phyloP scores from a whole-genome alignment of 2,329 filamentous ascomycete species.

The Remersonia thermophila region DNA sequence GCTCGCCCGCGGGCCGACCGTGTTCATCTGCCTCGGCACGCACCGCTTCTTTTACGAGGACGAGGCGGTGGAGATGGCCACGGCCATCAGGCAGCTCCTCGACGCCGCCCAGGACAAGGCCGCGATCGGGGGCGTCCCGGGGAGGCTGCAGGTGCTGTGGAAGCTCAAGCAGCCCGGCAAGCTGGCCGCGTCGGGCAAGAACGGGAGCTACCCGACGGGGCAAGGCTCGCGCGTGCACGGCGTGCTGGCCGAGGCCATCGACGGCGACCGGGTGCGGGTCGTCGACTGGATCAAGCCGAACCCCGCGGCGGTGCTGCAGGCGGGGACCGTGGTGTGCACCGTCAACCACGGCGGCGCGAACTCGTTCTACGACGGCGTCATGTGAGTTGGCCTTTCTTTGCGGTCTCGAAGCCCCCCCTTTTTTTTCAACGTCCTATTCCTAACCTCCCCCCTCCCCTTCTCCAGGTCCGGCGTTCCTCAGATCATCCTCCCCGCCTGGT shows the following conservation, averaged over 20 bases:
- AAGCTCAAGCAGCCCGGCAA: constrained; percentile 19
- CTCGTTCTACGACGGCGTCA: constrained; percentile 27
- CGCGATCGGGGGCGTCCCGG: constrained; percentile 6
- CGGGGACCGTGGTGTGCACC: constrained; percentile 26
- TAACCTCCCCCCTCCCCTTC: no score
- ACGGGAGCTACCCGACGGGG: neutral
- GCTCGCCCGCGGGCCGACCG: constrained; percentile 29
- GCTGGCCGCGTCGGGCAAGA: neutral
- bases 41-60: constrained; percentile 21
- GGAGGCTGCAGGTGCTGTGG: constrained; percentile 27
- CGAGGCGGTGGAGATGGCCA: constrained; percentile 28
- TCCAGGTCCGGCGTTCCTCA: constrained; percentile 32
- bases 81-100: constrained; percentile 25
- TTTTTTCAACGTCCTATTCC: no score
- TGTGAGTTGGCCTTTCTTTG: constrained; percentile 17
- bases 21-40: constrained; percentile 38
- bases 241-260: constrained; percentile 18
- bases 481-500: constrained; percentile 32
- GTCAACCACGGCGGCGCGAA: constrained; percentile 37
- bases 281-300: constrained; percentile 29
- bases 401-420: no score
- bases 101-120: constrained; percentile 11
- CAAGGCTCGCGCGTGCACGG: constrained; percentile 9
- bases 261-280: constrained; percentile 24
- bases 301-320: constrained; percentile 25